Evolutionary conservation across 805 yeast genomes (phyloP).

Genomic region (Ogataea trehaloabstinens): DNA sequence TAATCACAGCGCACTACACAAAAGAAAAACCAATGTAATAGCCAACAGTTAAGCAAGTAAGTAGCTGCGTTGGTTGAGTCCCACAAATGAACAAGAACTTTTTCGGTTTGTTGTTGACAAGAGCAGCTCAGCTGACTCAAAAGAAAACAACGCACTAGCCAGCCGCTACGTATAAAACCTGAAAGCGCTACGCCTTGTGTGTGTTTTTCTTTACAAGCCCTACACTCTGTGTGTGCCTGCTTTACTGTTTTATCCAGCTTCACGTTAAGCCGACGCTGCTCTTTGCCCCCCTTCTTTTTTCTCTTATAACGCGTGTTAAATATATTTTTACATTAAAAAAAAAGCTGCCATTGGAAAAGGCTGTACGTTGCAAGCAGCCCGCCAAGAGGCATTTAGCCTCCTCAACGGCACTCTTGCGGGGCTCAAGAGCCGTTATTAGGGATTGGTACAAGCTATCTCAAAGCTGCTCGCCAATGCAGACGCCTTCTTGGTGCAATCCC

Average conservation of each 20-base stretch:
- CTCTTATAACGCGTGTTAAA: slow-evolving; percentile 3
- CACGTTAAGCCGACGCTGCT: neutral
- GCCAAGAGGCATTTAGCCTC: neutral
- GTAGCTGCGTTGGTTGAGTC: too few relatives aligned
- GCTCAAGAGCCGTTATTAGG: too few relatives aligned
- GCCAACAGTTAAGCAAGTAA: too few relatives aligned
- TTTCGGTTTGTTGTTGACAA: neutral
- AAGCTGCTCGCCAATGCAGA: too few relatives aligned
- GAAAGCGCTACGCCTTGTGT: neutral
- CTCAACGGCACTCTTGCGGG: too few relatives aligned
- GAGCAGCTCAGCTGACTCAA: neutral
- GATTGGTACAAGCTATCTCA: too few relatives aligned
- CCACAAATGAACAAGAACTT: too few relatives aligned
- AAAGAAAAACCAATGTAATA: slow-evolving; percentile 6
- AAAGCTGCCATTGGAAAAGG: neutral
- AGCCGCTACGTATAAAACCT: too few relatives aligned
- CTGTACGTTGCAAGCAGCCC: neutral
- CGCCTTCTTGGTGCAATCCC: too few relatives aligned
- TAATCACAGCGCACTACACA: slow-evolving; percentile 3
- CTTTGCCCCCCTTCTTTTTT: slow-evolving; percentile 1
- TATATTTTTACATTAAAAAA: neutral
- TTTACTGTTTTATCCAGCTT: too few relatives aligned
- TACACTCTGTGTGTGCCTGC: neutral
- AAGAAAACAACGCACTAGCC: neutral
- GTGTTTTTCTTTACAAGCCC: neutral